These are phyloP conservation scores for Ananas comosus DNA, from an alignment of 176 grass and related monocot species.

Conservation along the genomic window DNA sequence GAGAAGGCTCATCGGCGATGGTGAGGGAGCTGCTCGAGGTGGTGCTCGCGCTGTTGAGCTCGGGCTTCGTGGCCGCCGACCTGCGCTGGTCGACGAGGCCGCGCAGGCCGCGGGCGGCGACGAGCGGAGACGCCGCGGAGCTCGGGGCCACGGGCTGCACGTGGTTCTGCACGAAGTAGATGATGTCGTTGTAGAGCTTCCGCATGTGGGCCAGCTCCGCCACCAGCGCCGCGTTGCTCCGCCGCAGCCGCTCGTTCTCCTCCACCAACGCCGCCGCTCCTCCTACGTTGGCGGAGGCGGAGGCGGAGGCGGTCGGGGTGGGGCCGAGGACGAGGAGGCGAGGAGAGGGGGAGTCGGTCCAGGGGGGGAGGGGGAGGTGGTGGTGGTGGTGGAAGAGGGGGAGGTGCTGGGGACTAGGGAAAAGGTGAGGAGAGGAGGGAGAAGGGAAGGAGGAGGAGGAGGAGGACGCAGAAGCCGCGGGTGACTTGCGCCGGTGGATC, in stretches of 20 bases:
- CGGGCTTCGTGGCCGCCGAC: not conserved
- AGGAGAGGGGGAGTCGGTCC: not conserved
- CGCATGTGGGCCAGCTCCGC: slow-evolving; percentile 93
- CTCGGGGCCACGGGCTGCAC: slow-evolving; percentile 79
- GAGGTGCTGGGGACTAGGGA: slow-evolving; percentile 32
- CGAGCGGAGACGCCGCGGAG: slow-evolving; percentile 50
- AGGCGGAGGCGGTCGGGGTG: not conserved
- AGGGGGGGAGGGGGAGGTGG: slow-evolving; percentile 17
- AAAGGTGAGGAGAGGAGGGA: slow-evolving; percentile 46
- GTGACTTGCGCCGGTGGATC: slow-evolving; percentile 88
- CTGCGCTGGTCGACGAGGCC: slow-evolving; percentile 12
- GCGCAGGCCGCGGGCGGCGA: slow-evolving; percentile 41
- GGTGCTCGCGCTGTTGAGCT: slow-evolving; percentile 63
- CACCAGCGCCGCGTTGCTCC: slow-evolving; percentile 66
- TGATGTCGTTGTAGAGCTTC: slow-evolving; percentile 99
- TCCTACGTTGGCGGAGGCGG: not conserved
- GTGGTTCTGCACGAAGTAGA: slow-evolving; percentile 99
- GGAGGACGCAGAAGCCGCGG: slow-evolving; percentile 36
- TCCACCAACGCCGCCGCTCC: slow-evolving; percentile 48
- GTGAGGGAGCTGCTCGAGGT: slow-evolving; percentile 95
- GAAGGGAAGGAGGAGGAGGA: slow-evolving; percentile 52
- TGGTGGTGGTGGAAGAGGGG: slow-evolving; percentile 31
- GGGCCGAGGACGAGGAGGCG: slow-evolving; percentile 37
- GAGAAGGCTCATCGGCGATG: slow-evolving; percentile 71
- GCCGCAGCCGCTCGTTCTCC: slow-evolving; percentile 80